Evolutionary conservation across 106 monocot genomes (phyloP), one percentile per base, ranked within the genome.

Genomic region (Agapanthus africanus): DNA sequence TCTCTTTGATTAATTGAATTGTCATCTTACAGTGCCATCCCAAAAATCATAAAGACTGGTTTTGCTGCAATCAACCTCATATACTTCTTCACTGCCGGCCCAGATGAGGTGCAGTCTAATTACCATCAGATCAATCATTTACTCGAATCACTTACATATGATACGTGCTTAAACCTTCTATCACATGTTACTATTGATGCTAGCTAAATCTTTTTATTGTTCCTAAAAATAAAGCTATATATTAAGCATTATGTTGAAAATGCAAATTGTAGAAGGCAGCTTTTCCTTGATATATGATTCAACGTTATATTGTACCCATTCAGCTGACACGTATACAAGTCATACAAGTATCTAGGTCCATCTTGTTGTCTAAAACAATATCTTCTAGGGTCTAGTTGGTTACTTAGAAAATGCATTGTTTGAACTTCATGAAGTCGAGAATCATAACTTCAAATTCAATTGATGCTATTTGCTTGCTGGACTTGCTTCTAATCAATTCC

Each of bases 101-200:
- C 97, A 67, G 97, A 99, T 80, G 97, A 99, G 97, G 97, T 92
- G n/a, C n/a, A n/a, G n/a, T n/a, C n/a, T n/a, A n/a, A n/a, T n/a
- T n/a, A 25, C 37, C 50, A 19, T 7, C 7, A 21, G 0, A 50
- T 2, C 2, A 6, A 19, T 21, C 7, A 1, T 50, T 11, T 50
- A 14, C 50, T 50, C 10, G 1, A 21, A 21, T 50, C 1, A 50
- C 32, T 34, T 22, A 4, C n/a, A 50, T 50, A 21, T 50, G 22
- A 21, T 21, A 61, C 0, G 14, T 31, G 25, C 60, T 35, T 33
- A 15, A 11, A 61, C 11, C 16, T 64, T 73, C 10, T 34, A 35
- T 33, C 49, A 15, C 21, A 64, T 7, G 7, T 37, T 19, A 4
- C 3, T 64, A 21, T 64, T 37, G 37, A 64, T 28, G 4, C 11